A percentile compares a stretch with the other conserved stretches of the same genome.
These are phyloP conservation scores for Metarhizium sp. DNA, from an alignment of 2,329 filamentous ascomycete genomes.

Conservation along the genomic window DNA sequence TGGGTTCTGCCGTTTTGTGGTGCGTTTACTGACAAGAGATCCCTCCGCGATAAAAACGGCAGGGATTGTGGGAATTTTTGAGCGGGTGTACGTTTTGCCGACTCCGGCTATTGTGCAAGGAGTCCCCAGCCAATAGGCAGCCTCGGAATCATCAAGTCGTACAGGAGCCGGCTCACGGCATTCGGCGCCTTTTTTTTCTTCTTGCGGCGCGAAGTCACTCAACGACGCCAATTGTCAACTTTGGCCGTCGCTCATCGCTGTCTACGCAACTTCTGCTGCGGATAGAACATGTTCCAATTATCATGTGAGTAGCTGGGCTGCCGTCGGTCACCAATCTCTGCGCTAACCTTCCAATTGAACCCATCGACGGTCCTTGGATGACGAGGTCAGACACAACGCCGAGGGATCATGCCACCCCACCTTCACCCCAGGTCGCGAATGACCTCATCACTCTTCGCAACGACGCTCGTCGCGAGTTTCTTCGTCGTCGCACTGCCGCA, in stretches of 20 bases:
- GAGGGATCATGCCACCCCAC: slow-evolving; percentile 62
- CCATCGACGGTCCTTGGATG: slow-evolving; percentile 1
- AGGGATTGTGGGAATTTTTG: background rate
- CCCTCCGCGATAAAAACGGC: too few relatives aligned
- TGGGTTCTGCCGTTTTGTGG: background rate
- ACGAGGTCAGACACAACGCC: background rate
- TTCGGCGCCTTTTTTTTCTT: slow-evolving; percentile 5
- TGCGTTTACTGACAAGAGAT: too few relatives aligned
- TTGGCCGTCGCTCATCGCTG: background rate
- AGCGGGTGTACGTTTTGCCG: slow-evolving; percentile 10
- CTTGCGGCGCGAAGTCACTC: background rate
- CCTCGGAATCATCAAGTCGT: slow-evolving; percentile 7
- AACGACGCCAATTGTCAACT: slow-evolving; percentile 1
- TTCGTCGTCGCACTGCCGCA: slow-evolving; percentile 88
- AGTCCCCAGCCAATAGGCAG: slow-evolving; percentile 10
- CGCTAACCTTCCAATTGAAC: slow-evolving; percentile 5
- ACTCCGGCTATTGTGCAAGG: background rate
- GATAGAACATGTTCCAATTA: slow-evolving; percentile 11
- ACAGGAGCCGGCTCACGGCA: background rate
- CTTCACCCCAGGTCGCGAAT: slow-evolving; percentile 89
- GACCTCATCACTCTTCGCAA: slow-evolving; percentile 89
- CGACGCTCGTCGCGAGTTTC: slow-evolving; percentile 83
- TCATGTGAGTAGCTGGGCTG: slow-evolving; percentile 10
- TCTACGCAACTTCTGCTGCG: background rate
- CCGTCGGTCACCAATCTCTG: background rate